phyloP scores from a whole-genome alignment of 768 basidiomycete species.

The Boletus tomentosulus region DNA sequence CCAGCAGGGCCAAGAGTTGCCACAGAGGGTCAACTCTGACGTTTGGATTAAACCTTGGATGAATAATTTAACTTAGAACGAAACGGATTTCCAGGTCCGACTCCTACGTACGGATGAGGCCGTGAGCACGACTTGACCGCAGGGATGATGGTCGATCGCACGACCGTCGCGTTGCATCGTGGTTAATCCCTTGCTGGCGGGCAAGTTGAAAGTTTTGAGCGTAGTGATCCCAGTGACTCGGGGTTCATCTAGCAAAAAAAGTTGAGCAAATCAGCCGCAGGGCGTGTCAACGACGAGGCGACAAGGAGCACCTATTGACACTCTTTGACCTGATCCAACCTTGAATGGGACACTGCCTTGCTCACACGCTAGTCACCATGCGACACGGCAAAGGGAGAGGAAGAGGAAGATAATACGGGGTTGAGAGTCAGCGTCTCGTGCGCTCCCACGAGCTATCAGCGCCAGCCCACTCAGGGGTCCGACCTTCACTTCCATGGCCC shows the following conservation, averaged over 20 bases:
- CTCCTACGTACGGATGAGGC: not conserved
- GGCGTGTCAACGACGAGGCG: constrained; percentile 29
- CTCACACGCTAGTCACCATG: constrained; percentile 9
- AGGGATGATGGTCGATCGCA: constrained; percentile 12
- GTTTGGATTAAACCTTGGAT: not conserved
- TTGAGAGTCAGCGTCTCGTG: constrained; percentile 7
- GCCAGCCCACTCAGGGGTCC: constrained; percentile 30
- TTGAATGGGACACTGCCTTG: constrained; percentile 5
- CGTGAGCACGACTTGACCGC: not conserved
- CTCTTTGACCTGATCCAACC: constrained; percentile 8
- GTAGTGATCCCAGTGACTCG: constrained; percentile 13
- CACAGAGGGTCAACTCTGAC: not conserved
- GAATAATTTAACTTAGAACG: not conserved
- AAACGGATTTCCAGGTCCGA: constrained; percentile 6
- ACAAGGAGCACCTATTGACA: not conserved
- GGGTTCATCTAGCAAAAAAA: constrained; percentile 12
- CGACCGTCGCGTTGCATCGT: constrained; percentile 16
- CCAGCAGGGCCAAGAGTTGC: not conserved
- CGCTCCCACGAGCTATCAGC: constrained; percentile 27
- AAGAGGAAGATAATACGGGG: constrained; percentile 2
- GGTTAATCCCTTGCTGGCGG: constrained; percentile 21
- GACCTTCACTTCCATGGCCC: constrained; percentile 16
- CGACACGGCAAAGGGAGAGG: not conserved
- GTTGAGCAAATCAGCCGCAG: constrained; percentile 8
- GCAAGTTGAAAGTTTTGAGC: constrained; percentile 4